Conservation (phyloP, 208 protist genomes). For the Leishmania amazonensis region DNA sequence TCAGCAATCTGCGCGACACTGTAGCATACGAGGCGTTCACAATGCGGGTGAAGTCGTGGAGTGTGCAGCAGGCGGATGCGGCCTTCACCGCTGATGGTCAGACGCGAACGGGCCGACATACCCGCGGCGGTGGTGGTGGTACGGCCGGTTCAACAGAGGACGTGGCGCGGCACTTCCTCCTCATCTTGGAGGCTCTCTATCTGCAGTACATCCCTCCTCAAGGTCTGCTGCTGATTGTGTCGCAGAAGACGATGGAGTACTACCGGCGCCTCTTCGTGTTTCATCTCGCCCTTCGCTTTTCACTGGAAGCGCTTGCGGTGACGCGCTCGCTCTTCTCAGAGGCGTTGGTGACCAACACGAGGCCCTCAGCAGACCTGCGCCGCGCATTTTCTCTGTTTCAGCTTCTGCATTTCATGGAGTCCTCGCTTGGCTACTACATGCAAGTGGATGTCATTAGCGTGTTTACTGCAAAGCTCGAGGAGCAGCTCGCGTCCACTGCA, state of each 20-base stretch:
- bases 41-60: slow-evolving; percentile 19
- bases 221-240: slow-evolving; percentile 69
- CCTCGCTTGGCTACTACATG: slow-evolving; percentile 66
- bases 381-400: slow-evolving; percentile 71
- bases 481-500: slow-evolving; percentile 27
- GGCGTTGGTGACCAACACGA: slow-evolving; percentile 58
- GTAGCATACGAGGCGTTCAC: slow-evolving; percentile 25
- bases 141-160: slow-evolving; percentile 54
- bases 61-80: slow-evolving; percentile 25
- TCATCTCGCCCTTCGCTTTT: slow-evolving; percentile 63
- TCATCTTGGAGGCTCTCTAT: slow-evolving; percentile 41
- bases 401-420: slow-evolving; percentile 61
- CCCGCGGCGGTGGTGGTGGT: neutral
- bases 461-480: slow-evolving; percentile 44
- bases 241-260: slow-evolving; percentile 65
- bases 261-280: slow-evolving; percentile 80
- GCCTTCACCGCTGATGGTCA: neutral
- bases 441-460: slow-evolving; percentile 81
- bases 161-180: slow-evolving; percentile 49
- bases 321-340: slow-evolving; percentile 59
- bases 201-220: slow-evolving; percentile 52
- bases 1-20: slow-evolving; percentile 27
- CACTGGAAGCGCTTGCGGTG: slow-evolving; percentile 60
- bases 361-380: slow-evolving; percentile 63
- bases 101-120: neutral